A percentile compares a stretch with the other conserved stretches of the same genome.
phyloP scores from a whole-genome alignment of 129 eudicot genomes.

The Deinandra increscens region DNA sequence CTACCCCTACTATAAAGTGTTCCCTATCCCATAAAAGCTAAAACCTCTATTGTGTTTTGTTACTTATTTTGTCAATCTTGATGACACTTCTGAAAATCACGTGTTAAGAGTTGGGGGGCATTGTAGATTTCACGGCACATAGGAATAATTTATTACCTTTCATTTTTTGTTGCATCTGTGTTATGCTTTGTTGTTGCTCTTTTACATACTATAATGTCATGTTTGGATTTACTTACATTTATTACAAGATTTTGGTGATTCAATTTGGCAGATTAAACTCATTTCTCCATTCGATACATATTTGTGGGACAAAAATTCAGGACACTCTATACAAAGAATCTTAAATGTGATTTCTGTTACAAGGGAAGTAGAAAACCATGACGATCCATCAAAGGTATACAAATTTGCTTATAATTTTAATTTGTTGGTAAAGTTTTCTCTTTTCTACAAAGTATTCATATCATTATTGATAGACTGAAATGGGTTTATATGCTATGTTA shows the following conservation, averaged over 20 bases:
- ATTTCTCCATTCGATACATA: conserved; percentile 25
- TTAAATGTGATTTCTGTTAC: conserved; percentile 27
- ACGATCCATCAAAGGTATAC: conserved; percentile 44
- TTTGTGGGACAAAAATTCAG: conserved; percentile 29
- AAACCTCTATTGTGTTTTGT: background rate
- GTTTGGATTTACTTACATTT: conserved; percentile 2
- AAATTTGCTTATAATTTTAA: background rate
- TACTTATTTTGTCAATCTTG: background rate
- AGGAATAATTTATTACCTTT: background rate
- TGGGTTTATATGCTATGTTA: background rate
- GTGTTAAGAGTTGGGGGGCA: conserved; percentile 4
- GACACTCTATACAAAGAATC: conserved; percentile 25
- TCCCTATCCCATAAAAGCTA: background rate
- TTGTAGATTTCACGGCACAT: background rate
- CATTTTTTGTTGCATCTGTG: conserved; percentile 7
- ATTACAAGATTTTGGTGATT: conserved; percentile 14
- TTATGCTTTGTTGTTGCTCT: conserved; percentile 10
- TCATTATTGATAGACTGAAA: background rate
- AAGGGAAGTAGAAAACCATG: conserved; percentile 26
- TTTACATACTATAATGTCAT: background rate
- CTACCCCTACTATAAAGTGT: background rate
- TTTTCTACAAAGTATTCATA: background rate
- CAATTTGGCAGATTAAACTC: conserved; percentile 45
- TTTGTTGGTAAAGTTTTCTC: background rate
- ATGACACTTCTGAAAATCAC: background rate